Conservation (phyloP, 768 basidiomycete species). For the Rhodotorula babjevae region DNA sequence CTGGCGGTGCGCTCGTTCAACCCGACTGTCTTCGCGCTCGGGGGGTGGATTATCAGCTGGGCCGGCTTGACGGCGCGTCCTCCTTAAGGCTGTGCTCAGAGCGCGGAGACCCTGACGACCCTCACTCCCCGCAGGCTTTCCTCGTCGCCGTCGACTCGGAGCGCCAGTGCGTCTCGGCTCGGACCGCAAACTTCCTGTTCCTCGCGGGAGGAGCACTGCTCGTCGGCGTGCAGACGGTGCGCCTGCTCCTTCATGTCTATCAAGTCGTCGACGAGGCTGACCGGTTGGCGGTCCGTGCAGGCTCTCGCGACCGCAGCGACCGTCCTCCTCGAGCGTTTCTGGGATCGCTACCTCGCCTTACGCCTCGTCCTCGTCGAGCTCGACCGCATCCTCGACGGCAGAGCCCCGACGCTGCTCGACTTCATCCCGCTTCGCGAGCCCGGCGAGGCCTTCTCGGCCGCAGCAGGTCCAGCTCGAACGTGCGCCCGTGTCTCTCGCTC, state of each 20-base stretch:
- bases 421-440: background rate
- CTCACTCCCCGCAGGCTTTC: background rate
- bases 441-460: too few species aligned
- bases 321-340: background rate
- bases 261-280: background rate
- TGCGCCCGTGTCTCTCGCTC: background rate
- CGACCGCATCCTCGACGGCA: background rate
- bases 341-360: background rate
- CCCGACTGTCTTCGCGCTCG: too few species aligned
- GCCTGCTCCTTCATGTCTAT: background rate
- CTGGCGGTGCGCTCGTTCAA: too few species aligned
- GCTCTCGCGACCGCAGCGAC: background rate
- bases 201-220: background rate
- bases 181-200: background rate
- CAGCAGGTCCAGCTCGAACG: background rate
- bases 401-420: background rate
- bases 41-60: too few species aligned
- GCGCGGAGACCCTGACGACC: too few species aligned
- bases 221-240: background rate
- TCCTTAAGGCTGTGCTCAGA: too few species aligned
- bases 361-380: background rate
- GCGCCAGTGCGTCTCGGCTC: background rate
- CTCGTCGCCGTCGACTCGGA: slow-evolving; percentile 1
- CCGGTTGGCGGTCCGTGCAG: too few species aligned
- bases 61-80: too few species aligned